Evolutionary conservation across 352 stramenopile species (phyloP).

Genomic region (Aphanomyces astaci): DNA sequence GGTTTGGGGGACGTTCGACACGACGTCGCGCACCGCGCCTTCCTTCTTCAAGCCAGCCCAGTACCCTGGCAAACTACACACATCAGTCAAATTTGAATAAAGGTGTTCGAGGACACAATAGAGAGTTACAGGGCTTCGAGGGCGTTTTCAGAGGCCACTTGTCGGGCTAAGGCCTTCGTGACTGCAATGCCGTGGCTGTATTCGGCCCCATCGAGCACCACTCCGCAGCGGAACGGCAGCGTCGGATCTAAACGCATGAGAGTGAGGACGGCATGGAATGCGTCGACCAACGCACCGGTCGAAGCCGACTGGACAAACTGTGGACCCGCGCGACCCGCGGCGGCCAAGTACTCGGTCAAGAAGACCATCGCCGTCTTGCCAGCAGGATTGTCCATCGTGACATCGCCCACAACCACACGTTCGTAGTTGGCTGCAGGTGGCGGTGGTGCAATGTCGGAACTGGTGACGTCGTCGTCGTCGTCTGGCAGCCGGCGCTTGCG

Average conservation of each 20-base stretch:
- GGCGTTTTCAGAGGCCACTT: conserved; percentile 27
- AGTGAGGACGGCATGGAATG: neutral
- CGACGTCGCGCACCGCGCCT: neutral
- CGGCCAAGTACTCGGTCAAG: conserved; percentile 28
- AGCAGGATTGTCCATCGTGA: conserved; percentile 22
- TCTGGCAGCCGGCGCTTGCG: neutral
- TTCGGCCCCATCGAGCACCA: conserved; percentile 25
- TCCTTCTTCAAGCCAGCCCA: conserved; percentile 25
- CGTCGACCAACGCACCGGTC: conserved; percentile 13
- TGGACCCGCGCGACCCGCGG: neutral
- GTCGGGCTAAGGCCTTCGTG: conserved; percentile 28
- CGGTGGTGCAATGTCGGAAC: neutral
- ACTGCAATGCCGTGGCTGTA: conserved; percentile 3
- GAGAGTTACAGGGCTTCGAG: conserved; percentile 26
- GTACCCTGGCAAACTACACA: conserved; percentile 25
- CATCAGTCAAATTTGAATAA: too few species aligned
- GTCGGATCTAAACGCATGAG: conserved; percentile 21
- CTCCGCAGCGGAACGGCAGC: conserved; percentile 24
- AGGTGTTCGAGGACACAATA: conserved; percentile 6
- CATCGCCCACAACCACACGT: conserved; percentile 25
- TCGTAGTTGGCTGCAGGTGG: neutral
- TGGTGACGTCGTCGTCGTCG: conserved; percentile 17
- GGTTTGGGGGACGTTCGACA: neutral
- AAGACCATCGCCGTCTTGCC: conserved; percentile 25
- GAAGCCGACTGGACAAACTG: conserved; percentile 6